These are phyloP conservation scores for Trichocomaceae sp. DNA, from an alignment of 2,329 filamentous ascomycete genomes.

Conservation along the genomic window DNA sequence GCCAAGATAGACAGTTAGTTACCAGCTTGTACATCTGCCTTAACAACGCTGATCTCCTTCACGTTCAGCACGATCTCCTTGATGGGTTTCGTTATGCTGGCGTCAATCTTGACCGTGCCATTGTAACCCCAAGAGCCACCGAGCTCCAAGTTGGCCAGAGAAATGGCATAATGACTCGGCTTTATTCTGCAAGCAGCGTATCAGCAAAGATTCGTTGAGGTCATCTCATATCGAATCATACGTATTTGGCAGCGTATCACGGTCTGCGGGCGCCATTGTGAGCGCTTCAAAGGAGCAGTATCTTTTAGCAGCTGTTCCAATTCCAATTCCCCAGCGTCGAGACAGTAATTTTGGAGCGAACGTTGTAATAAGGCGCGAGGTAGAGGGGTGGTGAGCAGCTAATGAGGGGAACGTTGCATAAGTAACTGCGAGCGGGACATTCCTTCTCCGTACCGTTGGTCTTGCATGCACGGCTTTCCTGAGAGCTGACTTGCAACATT, in stretches of 20 bases:
- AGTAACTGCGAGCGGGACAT: constrained; percentile 20
- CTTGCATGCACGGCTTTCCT: neutral
- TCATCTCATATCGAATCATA: constrained; percentile 31
- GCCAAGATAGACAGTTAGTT: constrained; percentile 26
- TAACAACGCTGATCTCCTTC: constrained; percentile 71
- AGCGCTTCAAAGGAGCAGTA: constrained; percentile 36
- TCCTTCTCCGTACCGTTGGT: constrained; percentile 20
- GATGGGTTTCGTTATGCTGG: constrained; percentile 63
- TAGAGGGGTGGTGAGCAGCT: constrained; percentile 14
- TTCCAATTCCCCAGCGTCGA: constrained; percentile 14
- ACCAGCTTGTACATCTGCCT: constrained; percentile 39
- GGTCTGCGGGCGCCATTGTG: constrained; percentile 39
- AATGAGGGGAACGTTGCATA: constrained; percentile 19
- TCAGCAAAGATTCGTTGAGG: neutral
- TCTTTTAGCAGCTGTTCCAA: constrained; percentile 22
- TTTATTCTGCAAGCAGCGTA: constrained; percentile 53
- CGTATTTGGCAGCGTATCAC: constrained; percentile 42
- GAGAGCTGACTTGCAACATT: constrained; percentile 24
- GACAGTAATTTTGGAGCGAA: constrained; percentile 14
- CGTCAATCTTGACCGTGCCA: constrained; percentile 74
- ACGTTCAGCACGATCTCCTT: constrained; percentile 78
- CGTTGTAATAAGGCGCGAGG: neutral
- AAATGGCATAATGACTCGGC: constrained; percentile 78
- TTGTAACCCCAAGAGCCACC: constrained; percentile 71
- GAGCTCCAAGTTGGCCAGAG: constrained; percentile 69